Evolutionary conservation across 352 stramenopile species (phyloP), one percentile per base, ranked within the genome.

Genomic region (Lagenidium giganteum): DNA sequence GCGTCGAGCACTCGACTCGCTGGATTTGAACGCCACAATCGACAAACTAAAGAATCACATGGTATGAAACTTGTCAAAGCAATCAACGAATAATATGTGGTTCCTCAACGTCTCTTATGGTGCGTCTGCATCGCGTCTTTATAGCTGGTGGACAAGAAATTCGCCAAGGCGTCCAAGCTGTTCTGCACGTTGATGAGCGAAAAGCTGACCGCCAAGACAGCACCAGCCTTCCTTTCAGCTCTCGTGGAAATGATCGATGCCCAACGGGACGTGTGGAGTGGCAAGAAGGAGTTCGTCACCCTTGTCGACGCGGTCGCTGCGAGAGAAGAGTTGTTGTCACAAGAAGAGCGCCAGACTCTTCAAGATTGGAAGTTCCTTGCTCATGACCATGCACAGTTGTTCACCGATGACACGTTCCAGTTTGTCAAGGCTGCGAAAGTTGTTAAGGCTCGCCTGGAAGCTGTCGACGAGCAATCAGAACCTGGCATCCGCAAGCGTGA

Each of bases 391-490:
- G 51, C 57, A 9, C 67, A 86, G 41, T 66, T 92, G 8, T 83
- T 85, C 47, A 92, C 76, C 6, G 79, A 92, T 49, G 79, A 92
- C 49, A 84, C 79, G 42, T 92, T 85, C 36, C 52, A 84, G 55
- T 92, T 92, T 49, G 75, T 61, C 21, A 83, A 83, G 34, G 72
- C 76, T 12, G 63, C 67, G 5, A 89, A 89, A 42, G 52, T 60
- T 11, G 67, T 87, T 6, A 69, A 78, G 43, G 39, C 50, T n/a
- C 65, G 71, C 3, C 61, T 87, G 9, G 72, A 86, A 23, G 37
- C 48, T 0, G 20, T 17, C 1, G 49, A 58, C 20, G 41, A 60
- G 4, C 29, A 34, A 35, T 23, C 34, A 4, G 40, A 55, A 4
- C 23, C 41, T 11, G 18, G 26, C 11, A 34, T 21, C 17, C 2